phyloP scores from a whole-genome alignment of 768 basidiomycete species.

The Podaxis pistillaris region DNA sequence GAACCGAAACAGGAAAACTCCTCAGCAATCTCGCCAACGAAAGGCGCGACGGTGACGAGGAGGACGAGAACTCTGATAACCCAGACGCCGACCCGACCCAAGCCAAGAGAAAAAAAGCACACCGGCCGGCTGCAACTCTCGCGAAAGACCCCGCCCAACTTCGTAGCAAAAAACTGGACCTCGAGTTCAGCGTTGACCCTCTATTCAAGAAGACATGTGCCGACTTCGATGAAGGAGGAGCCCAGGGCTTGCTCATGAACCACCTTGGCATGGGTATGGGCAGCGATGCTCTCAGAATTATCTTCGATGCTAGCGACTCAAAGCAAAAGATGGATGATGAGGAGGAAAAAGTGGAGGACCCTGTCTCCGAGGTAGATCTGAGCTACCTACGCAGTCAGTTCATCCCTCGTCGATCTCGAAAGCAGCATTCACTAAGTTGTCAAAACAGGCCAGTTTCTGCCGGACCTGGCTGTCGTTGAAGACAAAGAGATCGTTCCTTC shows the following conservation, averaged over 20 bases:
- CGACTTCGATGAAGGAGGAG: constrained; percentile 98
- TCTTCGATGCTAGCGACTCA: constrained; percentile 95
- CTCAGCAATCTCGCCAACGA: constrained; percentile 80
- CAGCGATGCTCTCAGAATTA: constrained; percentile 82
- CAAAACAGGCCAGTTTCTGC: constrained; percentile 64
- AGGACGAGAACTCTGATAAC: constrained; percentile 61
- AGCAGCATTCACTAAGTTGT: constrained; percentile 6
- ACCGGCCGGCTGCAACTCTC: constrained; percentile 80
- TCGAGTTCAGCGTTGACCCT: constrained; percentile 96
- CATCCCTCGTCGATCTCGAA: constrained; percentile 6
- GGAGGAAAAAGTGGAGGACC: constrained; percentile 64
- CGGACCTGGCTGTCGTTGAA: constrained; percentile 61
- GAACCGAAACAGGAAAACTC: constrained; percentile 94
- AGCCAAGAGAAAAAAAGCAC: constrained; percentile 60
- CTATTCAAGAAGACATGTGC: constrained; percentile 97
- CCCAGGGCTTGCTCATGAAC: constrained; percentile 95
- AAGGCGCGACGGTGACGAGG: constrained; percentile 51
- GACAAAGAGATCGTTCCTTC: constrained; percentile 79
- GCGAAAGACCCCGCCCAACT: constrained; percentile 82
- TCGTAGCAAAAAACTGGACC: constrained; percentile 88
- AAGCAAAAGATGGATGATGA: constrained; percentile 68
- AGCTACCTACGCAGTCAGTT: constrained; percentile 57
- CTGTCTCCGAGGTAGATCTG: constrained; percentile 66
- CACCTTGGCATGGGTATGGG: constrained; percentile 81
- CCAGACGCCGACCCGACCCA: constrained; percentile 67